Evolutionary conservation across 192 early-diverging fungal genomes (phyloP).

Genomic region (Backusella macrospora): DNA sequence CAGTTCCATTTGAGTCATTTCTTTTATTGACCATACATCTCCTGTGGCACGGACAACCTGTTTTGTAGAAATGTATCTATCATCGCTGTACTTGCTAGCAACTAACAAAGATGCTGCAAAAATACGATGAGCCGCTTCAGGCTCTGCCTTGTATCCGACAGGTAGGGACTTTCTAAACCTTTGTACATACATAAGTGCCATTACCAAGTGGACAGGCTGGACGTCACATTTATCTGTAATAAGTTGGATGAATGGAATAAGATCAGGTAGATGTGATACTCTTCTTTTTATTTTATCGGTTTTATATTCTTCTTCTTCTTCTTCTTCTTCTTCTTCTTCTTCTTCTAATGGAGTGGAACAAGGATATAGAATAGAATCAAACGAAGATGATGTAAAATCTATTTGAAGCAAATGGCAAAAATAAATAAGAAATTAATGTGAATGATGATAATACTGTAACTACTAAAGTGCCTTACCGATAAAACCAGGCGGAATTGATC

Average conservation of each 20-base stretch:
- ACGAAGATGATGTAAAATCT: conserved; percentile 42
- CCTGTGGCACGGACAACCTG: conserved; percentile 41
- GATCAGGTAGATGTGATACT: conserved; percentile 30
- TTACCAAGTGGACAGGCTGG: conserved; percentile 31
- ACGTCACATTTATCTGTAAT: conserved; percentile 44
- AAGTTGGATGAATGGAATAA: conserved; percentile 39
- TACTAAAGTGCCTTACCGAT: conserved; percentile 22
- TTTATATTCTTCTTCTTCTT: neutral
- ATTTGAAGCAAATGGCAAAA: neutral
- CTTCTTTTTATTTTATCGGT: conserved; percentile 12
- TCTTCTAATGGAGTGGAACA: neutral
- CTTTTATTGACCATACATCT: conserved; percentile 43
- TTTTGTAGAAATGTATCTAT: conserved; percentile 32
- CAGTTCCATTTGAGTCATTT: conserved; percentile 42
- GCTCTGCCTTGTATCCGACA: conserved; percentile 38
- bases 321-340: neutral
- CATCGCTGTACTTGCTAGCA: conserved; percentile 42
- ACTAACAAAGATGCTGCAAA: conserved; percentile 41
- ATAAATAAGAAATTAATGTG: neutral
- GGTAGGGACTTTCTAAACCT: conserved; percentile 38
- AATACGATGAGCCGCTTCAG: conserved; percentile 43
- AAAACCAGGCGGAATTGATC: conserved; percentile 27
- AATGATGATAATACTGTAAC: neutral
- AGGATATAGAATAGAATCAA: conserved; percentile 42
- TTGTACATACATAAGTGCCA: conserved; percentile 44